Conservation (phyloP, 2,329 filamentous ascomycete species). For the Chrysosporium keratinophilum region DNA sequence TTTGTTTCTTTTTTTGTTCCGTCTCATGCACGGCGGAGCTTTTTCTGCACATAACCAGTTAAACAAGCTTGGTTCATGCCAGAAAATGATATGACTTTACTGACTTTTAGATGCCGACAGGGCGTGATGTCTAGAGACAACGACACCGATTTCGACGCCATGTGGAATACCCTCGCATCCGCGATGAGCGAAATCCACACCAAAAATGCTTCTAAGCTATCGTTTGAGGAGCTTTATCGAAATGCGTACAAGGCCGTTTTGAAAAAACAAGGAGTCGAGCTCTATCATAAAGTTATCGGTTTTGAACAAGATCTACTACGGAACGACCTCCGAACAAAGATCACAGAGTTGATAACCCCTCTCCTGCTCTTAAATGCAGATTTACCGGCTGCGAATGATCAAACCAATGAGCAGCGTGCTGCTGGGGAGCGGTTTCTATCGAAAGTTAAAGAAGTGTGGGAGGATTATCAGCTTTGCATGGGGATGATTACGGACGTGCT, state of each 20-base stretch:
- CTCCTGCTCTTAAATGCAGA: conserved; percentile 51
- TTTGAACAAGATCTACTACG: conserved; percentile 78
- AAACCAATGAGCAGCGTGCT: conserved; percentile 66
- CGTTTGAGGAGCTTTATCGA: conserved; percentile 91
- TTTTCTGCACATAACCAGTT: too few relatives aligned
- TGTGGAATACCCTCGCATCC: conserved; percentile 65
- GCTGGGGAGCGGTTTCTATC: conserved; percentile 75
- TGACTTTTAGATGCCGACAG: conserved; percentile 28
- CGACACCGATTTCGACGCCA: conserved; percentile 69
- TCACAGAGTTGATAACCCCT: conserved; percentile 60
- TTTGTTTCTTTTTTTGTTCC: neutral
- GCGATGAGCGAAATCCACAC: conserved; percentile 82
- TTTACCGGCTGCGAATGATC: conserved; percentile 40
- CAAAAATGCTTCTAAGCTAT: conserved; percentile 78
- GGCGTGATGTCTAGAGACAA: conserved; percentile 46
- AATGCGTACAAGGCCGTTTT: conserved; percentile 89
- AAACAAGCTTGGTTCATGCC: too few relatives aligned
- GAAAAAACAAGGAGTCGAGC: conserved; percentile 68
- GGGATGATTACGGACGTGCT: conserved; percentile 93
- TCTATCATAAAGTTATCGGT: conserved; percentile 69
- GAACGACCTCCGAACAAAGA: conserved; percentile 58
- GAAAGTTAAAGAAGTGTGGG: conserved; percentile 67
- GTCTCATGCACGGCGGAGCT: neutral
- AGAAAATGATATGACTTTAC: neutral
- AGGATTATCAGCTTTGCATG: conserved; percentile 84